These are phyloP conservation scores for Bryum argenteum DNA, from an alignment of 225 moss, liverwort and hornwort species.

Conservation along the genomic window DNA sequence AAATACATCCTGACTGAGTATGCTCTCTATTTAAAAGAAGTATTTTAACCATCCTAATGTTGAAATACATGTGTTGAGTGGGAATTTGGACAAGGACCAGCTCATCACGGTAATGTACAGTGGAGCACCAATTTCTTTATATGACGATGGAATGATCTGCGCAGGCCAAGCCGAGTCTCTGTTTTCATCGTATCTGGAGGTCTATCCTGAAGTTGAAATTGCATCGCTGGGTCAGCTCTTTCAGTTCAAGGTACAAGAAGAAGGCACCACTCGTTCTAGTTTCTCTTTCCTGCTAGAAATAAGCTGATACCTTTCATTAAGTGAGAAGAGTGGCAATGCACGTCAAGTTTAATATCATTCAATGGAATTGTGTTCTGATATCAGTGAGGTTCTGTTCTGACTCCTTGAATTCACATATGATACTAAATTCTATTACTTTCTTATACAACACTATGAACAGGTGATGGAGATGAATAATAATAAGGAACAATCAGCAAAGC, in stretches of 20 bases:
- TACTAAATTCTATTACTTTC: constrained; percentile 10
- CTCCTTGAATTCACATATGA: background rate
- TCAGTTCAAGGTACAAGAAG: constrained; percentile 61
- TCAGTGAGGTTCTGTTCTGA: background rate
- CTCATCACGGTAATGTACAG: background rate
- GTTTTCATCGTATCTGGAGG: constrained; percentile 78
- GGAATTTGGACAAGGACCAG: background rate
- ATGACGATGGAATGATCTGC: constrained; percentile 23
- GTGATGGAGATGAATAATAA: constrained; percentile 40
- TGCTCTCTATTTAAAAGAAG: background rate
- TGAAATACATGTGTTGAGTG: background rate
- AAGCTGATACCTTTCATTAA: background rate
- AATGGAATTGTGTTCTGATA: background rate
- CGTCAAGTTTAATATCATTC: background rate
- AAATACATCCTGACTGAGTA: constrained; percentile 3
- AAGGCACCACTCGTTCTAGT: constrained; percentile 1
- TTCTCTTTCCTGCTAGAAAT: background rate
- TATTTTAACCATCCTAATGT: constrained; percentile 9
- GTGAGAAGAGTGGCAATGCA: background rate
- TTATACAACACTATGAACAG: constrained; percentile 24
- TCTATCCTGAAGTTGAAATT: constrained; percentile 82
- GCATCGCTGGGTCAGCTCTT: constrained; percentile 84
- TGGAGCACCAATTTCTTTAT: background rate
- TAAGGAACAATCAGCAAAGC: constrained; percentile 43
- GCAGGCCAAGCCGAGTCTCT: constrained; percentile 78